Evolutionary conservation across 768 basidiomycete species (phyloP).

Genomic region (Suillus americanus): DNA sequence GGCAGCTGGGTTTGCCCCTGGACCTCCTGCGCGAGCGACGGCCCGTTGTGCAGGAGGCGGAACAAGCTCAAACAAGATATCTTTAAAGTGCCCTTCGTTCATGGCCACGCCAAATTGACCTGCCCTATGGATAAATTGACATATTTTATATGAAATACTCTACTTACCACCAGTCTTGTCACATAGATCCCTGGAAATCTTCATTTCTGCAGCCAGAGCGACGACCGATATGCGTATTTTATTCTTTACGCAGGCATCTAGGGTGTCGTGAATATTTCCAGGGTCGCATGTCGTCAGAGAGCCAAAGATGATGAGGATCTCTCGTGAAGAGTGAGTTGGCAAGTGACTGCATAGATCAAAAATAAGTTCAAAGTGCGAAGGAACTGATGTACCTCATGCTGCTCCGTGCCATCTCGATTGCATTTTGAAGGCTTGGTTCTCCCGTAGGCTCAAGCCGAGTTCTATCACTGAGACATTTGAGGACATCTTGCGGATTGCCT

Average conservation of each 20-base stretch:
- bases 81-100: constrained; percentile 97
- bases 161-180: constrained; percentile 84
- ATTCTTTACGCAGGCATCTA: constrained; percentile 80
- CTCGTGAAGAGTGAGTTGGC: constrained; percentile 95
- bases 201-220: constrained; percentile 96
- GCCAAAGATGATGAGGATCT: constrained; percentile 92
- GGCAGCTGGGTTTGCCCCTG: constrained; percentile 59
- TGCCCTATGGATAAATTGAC: constrained; percentile 25
- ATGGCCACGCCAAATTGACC: constrained; percentile 95
- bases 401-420: constrained; percentile 93
- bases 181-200: constrained; percentile 90
- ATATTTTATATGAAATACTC: constrained; percentile 4
- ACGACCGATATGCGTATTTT: constrained; percentile 92
- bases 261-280: constrained; percentile 91
- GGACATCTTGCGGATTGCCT: constrained; percentile 98
- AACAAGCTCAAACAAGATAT: constrained; percentile 92
- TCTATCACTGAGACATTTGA: constrained; percentile 80
- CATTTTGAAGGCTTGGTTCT: constrained; percentile 95
- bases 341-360: constrained; percentile 64
- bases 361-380: not conserved
- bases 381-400: constrained; percentile 75
- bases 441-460: constrained; percentile 87
- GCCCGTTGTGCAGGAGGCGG: constrained; percentile 88
- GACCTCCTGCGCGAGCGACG: constrained; percentile 45
- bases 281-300: constrained; percentile 97